Conservation (phyloP, 2,329 filamentous ascomycete species). For the Sclerotinia minor region DNA sequence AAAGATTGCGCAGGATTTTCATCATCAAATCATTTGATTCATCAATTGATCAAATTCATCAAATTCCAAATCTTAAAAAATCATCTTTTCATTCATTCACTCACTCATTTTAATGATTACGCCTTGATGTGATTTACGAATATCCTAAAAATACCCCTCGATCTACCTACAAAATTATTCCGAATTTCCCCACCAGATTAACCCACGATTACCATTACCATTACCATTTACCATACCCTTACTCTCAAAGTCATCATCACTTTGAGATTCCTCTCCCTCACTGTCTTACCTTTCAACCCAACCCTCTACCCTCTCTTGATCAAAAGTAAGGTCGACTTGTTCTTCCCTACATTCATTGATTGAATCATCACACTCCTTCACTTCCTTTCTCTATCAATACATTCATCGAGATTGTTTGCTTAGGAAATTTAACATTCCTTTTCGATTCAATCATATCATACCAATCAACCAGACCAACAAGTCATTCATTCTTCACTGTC, state of each 20-base stretch:
- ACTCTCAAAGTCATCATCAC: background rate
- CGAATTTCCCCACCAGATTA: background rate
- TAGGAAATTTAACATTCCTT: constrained; percentile 15
- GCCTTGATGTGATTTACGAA: constrained; percentile 7
- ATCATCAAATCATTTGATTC: constrained; percentile 1
- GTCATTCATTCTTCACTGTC: constrained; percentile 17
- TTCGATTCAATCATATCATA: constrained; percentile 21
- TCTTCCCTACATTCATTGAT: constrained; percentile 33
- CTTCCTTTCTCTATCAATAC: constrained; percentile 4
- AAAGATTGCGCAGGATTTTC: constrained; percentile 26
- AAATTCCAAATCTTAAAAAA: background rate
- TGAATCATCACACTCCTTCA: constrained; percentile 30
- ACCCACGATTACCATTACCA: no score
- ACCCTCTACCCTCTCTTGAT: background rate
- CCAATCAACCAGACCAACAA: constrained; percentile 6
- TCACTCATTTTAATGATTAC: constrained; percentile 19
- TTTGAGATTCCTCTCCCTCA: background rate
- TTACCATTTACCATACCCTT: no score
- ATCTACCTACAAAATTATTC: background rate
- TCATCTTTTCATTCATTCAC: constrained; percentile 20
- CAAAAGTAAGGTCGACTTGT: constrained; percentile 12
- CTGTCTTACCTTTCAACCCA: background rate
- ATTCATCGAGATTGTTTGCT: constrained; percentile 19
- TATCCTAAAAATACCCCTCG: background rate
- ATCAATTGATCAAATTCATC: background rate